These are phyloP conservation scores for Ophiostoma montium DNA, from an alignment of 2,329 filamentous ascomycete species.

Conservation along the genomic window DNA sequence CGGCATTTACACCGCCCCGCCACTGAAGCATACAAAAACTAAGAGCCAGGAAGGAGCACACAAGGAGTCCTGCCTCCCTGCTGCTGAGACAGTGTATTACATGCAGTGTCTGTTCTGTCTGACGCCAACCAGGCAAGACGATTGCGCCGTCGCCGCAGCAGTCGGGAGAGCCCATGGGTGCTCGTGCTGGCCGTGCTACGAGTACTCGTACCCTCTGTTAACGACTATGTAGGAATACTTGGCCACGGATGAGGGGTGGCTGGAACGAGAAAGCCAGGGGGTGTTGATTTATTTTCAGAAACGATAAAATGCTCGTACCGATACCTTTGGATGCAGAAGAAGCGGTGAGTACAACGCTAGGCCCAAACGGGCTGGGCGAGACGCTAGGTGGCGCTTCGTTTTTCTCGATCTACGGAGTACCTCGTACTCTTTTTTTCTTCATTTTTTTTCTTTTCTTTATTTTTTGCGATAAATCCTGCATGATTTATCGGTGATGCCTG, in stretches of 20 bases:
- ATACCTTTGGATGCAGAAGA: slow-evolving; percentile 9
- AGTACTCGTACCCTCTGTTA: slow-evolving; percentile 1
- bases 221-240: slow-evolving; percentile 5
- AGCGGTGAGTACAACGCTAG: slow-evolving; percentile 12
- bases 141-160: not conserved
- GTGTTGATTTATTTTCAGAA: slow-evolving; percentile 8
- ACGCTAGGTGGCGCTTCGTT: slow-evolving; percentile 5
- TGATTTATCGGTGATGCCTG: too few species aligned
- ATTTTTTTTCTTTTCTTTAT: too few species aligned
- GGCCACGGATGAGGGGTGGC: slow-evolving; percentile 1
- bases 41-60: too few species aligned
- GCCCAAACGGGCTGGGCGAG: slow-evolving; percentile 10
- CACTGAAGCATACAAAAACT: too few species aligned
- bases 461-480: too few species aligned
- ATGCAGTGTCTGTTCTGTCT: too few species aligned
- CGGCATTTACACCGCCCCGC: too few species aligned
- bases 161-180: not conserved
- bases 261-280: slow-evolving; percentile 1
- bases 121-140: too few species aligned
- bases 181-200: not conserved
- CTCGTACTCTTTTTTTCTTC: not conserved
- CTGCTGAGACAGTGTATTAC: too few species aligned
- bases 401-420: too few species aligned
- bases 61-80: too few species aligned
- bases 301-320: not conserved